Base-by-base conservation (phyloP, 305 asterid species). In the Salvia sclarea region DNA sequence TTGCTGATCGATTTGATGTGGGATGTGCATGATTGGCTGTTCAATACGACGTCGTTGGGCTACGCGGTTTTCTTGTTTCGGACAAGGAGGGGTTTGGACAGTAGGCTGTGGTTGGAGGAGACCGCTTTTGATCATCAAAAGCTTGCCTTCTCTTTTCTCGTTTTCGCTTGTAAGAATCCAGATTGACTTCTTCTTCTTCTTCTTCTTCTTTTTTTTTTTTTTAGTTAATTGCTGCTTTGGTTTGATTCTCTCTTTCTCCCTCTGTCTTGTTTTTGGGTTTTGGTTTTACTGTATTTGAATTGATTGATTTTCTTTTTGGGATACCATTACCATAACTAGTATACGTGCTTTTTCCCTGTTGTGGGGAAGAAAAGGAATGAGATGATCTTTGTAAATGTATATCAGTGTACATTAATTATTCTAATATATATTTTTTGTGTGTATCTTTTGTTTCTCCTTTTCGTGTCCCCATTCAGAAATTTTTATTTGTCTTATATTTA, bases 11-110 rank as follows among this genome's bases (percentile, higher is more conserved):
- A 92, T 82, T 64, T 92, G 83, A 86, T 92, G 97, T 92, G 97
- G 97, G 96, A 90, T 78, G 86, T 85, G 21, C 94, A 90, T 71
- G 94, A 85, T 24, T 85, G 92, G 96, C 53, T 88, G 37, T 88
- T 83, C 18, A 57, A 71, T 59, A 73, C 83, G 1, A 47, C 73
- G 17, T 28, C 80, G 4, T 28, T 79, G 5, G 85, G 87, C 4
- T 66, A 21, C 53, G 93, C 72, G 0, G 86, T 86, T 25, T 90
- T 92, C 73, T 40, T 90, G 95, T 90, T 92, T 60, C 80, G 96
- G 74, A 92, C 90, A 48, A 86, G 98, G 61, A 88, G 76, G 71
- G 98, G 96, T 3, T 70, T 80, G 52, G 92, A 90, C 62, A 81
- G 89, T 76, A 81, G 98, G 70, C 62, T 92, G 30, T 92, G 98